Base-by-base conservation (phyloP, 768 basidiomycete species). In the Phaeotremella skinneri region DNA sequence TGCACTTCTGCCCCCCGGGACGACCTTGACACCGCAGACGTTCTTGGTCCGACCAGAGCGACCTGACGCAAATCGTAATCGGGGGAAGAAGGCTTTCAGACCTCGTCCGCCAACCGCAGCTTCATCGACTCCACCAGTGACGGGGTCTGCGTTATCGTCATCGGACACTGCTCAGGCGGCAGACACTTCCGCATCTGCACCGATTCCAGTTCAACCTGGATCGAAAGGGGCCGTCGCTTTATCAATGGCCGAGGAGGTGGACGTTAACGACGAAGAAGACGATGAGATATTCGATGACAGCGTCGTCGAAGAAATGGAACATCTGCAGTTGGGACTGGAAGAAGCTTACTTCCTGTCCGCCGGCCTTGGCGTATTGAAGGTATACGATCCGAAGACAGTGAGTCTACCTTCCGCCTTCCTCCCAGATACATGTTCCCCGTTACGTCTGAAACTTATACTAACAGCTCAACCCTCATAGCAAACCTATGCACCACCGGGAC, bases 291-390 rank as follows among this genome's bases (percentile, higher is more conserved):
- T 66, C 23, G 75, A 83, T 1, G 81, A 83, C 26, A 83, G 85
- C 47, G 78, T 81, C 0, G 79, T 86, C 4, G 83, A 85, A 60
- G 85, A 92, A 66, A 78, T 91, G 48, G 93, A 96, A 74, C 91
- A 94, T 78, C 82, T 97, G 26, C 93, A 96, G 70, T 82, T 97
- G 27, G 89, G 89, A 0, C 82, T 91, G 1, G 85, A 85, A 65
- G 93, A 96, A 74, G 89, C 91, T 0, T 92, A 91, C 75, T 96
- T 94, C 75, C 80, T 97, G 42, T 68, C 85, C 2, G 90, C 91
- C 87, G 86, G 82, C 61, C 74, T 96, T 4, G 88, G 89, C 59
- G 93, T 91, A 67, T 80, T 97, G 27, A 85, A 83, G 2, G 79
- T 96, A 4, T 70, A 85, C 2, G 82, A 87, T 73, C 79, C 86